Base-by-base conservation (phyloP, 2,329 filamentous ascomycete genomes). In the Claviceps maximensis region DNA sequence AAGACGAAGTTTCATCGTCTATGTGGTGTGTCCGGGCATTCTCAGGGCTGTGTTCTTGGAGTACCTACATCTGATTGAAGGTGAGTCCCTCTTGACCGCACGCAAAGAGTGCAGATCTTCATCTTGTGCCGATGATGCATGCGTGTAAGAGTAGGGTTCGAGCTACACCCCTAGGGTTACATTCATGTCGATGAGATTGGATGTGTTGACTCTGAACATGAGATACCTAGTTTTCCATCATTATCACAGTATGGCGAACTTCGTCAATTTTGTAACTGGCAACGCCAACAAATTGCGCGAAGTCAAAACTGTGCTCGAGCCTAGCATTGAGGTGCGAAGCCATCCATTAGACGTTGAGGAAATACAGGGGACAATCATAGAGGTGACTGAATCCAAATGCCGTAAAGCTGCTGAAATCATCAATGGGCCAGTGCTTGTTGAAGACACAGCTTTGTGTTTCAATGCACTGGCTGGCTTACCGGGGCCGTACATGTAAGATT, bases 361-460 rank as follows among this genome's bases (percentile, higher is more conserved):
- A 72, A 83, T 97, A 48, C 93, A 98, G 71, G 93, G 91, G 44
- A 86, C 84, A 0, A 83, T 96, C 42, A 89, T 97, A 64, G 89
- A 96, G 63, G 89, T 98, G 53, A 93, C 90, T 0, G 75, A 73
- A 49, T 90, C 91, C 64, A 98, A 98, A 72, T 91, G 87, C 68
- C 81, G 79, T 55, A 78, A 83, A 61, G 93, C 93, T 52, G 90
- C 89, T 42, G 83, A 87, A 53, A 72, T 77, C 60, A 87, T 93
- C 48, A 75, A 85, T 62, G 89, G 89, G 1, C 90, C 94, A 3
- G 93, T 96, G 9, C 76, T 98, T 41, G 91, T 95, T 12, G 93
- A 98, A 71, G 93, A 98, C 69, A 98, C 93, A 17, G 89, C 89
- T 60, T 76, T 98, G 49, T 94, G 89, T 73, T 98, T 96, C 67